Evolutionary conservation across 169 alveolate species (phyloP).

Genomic region (Cryptosporidium sp.): DNA sequence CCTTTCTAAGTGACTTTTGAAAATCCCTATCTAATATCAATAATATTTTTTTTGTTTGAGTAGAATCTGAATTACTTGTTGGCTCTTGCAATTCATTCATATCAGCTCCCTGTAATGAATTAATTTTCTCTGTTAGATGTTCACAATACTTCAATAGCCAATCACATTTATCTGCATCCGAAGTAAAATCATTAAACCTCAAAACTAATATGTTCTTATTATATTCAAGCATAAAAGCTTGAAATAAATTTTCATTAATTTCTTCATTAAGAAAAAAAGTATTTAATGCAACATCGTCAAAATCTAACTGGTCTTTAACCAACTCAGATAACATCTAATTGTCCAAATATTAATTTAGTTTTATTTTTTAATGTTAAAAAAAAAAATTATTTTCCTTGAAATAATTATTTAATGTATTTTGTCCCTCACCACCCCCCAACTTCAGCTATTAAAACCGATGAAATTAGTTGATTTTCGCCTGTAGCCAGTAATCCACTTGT

Average conservation of each 20-base stretch:
- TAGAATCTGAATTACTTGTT: too few relatives aligned
- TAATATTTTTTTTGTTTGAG: neutral
- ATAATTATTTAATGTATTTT: neutral
- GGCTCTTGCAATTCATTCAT: slow-evolving; percentile 1
- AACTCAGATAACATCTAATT: slow-evolving; percentile 16
- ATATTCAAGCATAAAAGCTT: slow-evolving; percentile 30
- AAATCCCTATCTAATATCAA: slow-evolving; percentile 46
- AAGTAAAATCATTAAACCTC: slow-evolving; percentile 10
- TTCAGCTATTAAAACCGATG: neutral
- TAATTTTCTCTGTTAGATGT: slow-evolving; percentile 1
- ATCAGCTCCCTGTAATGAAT: neutral
- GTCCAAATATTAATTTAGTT: neutral
- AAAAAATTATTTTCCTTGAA: neutral
- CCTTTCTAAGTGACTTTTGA: slow-evolving; percentile 23
- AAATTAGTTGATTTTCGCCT: neutral
- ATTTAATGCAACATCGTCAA: neutral
- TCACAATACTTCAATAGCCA: slow-evolving; percentile 66
- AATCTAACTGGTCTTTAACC: neutral
- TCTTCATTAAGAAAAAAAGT: slow-evolving; percentile 18
- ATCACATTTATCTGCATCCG: slow-evolving; percentile 15
- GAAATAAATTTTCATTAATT: neutral
- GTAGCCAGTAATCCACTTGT: neutral
- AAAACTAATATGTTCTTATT: slow-evolving; percentile 24
- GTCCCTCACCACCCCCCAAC: neutral
- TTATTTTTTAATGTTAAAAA: neutral